phyloP scores from a whole-genome alignment of 2,329 filamentous ascomycete species.

The Raffaelea deltoideospora region DNA sequence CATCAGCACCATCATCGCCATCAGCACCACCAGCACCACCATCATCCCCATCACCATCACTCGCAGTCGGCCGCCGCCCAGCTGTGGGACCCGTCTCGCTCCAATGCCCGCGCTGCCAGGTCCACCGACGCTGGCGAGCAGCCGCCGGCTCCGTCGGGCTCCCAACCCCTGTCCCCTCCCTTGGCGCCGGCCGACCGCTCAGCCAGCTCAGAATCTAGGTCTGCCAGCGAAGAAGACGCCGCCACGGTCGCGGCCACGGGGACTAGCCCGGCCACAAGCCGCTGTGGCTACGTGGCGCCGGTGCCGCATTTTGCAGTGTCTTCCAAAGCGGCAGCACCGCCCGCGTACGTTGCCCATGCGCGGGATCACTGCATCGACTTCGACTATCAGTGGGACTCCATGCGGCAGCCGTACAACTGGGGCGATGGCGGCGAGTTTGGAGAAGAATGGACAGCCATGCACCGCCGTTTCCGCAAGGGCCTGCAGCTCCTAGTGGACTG shows the following conservation, averaged over 20 bases:
- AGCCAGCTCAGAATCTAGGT: constrained; percentile 5
- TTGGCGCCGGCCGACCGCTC: constrained; percentile 7
- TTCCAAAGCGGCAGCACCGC: constrained; percentile 63
- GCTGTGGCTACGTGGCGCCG: constrained; percentile 52
- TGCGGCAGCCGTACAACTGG: constrained; percentile 63
- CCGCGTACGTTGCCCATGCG: constrained; percentile 80
- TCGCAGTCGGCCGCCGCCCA: constrained; percentile 14
- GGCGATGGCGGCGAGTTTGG: constrained; percentile 76
- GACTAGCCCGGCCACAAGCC: constrained; percentile 8
- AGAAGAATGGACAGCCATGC: constrained; percentile 95
- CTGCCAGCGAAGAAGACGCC: no score
- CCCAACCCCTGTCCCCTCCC: constrained; percentile 2
- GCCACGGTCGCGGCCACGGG: no score
- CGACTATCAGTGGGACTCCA: constrained; percentile 96
- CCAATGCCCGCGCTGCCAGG: constrained; percentile 4
- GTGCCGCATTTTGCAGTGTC: constrained; percentile 74
- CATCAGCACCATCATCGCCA: no score
- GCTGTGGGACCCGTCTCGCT: constrained; percentile 20
- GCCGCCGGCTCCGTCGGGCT: background rate
- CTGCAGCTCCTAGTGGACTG: constrained; percentile 67
- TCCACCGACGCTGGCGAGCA: background rate
- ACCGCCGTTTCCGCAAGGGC: constrained; percentile 71
- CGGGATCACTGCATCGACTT: constrained; percentile 71
- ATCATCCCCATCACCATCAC: background rate
- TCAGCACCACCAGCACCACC: constrained; percentile 11